Conservation (phyloP, 805 yeast genomes). For the Starmerella tilneyi region DNA sequence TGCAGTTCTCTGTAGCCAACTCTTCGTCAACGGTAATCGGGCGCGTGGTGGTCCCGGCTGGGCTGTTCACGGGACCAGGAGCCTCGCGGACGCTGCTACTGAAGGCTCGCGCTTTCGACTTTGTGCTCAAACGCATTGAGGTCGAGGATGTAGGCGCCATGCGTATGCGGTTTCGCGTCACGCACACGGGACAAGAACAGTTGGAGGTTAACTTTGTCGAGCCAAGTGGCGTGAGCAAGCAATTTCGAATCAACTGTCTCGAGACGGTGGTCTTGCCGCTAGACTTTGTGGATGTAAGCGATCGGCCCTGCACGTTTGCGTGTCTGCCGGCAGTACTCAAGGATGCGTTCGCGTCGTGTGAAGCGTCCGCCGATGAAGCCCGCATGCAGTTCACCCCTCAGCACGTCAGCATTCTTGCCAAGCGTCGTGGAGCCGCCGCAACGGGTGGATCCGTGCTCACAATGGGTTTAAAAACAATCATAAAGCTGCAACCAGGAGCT, state of each 20-base stretch:
- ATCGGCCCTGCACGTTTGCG: constrained; percentile 9
- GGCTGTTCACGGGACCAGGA: constrained; percentile 14
- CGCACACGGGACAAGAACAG: constrained; percentile 16
- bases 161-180: constrained; percentile 9
- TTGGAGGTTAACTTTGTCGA: constrained; percentile 9
- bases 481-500: constrained; percentile 18
- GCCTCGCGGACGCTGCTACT: constrained; percentile 7
- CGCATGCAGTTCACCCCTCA: constrained; percentile 15
- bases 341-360: constrained; percentile 20
- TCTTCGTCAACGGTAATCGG: constrained; percentile 16
- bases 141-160: constrained; percentile 3
- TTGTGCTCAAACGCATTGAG: constrained; percentile 14
- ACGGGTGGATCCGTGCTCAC: constrained; percentile 3
- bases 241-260: constrained; percentile 12
- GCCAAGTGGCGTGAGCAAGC: constrained; percentile 11
- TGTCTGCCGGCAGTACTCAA: constrained; percentile 18
- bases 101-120: constrained; percentile 19
- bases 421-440: constrained; percentile 7
- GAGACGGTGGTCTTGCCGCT: constrained; percentile 8
- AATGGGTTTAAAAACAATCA: constrained; percentile 20
- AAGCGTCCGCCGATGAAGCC: constrained; percentile 23
- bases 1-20: constrained; percentile 14
- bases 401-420: constrained; percentile 17
- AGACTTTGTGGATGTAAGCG: constrained; percentile 6
- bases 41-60: constrained; percentile 2